A percentile compares a stretch with the other conserved stretches of the same genome.
These are phyloP conservation scores for Volvox carteri DNA, from an alignment of 163 green algal species.

Conservation along the genomic window DNA sequence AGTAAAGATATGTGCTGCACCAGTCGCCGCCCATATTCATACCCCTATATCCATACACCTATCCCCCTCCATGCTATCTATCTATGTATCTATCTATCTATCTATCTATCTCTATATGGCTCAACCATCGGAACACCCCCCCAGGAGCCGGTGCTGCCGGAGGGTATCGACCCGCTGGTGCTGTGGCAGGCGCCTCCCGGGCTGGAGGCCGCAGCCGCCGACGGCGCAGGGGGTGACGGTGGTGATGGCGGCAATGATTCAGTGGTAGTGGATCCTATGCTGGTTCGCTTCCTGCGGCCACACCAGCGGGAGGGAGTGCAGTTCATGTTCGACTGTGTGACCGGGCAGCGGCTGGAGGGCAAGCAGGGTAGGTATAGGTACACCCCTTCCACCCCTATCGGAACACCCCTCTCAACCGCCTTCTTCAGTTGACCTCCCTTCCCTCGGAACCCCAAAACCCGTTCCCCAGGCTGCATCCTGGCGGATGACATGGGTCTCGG, in stretches of 20 bases:
- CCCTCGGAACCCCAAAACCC: not conserved
- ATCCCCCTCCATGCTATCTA: too few species aligned
- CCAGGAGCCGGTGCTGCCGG: conserved; percentile 57
- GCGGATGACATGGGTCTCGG: conserved; percentile 99
- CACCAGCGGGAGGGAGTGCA: conserved; percentile 98
- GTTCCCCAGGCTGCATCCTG: conserved; percentile 92
- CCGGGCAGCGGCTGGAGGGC: conserved; percentile 80
- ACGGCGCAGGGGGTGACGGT: not conserved
- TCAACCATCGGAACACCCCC: too few species aligned
- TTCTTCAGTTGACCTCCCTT: not conserved
- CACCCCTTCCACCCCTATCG: not conserved
- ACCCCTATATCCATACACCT: too few species aligned
- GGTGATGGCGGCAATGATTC: not conserved
- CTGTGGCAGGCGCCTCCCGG: conserved; percentile 85
- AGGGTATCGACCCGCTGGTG: conserved; percentile 89
- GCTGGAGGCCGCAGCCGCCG: not conserved
- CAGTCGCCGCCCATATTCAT: too few species aligned
- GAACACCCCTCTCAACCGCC: not conserved
- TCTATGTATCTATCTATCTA: too few species aligned
- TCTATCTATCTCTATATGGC: too few species aligned
- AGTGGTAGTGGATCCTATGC: conserved; percentile 92
- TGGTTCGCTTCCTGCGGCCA: conserved; percentile 92
- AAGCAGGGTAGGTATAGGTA: conserved; percentile 68
- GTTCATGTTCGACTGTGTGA: conserved; percentile 99
- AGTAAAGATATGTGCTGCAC: too few species aligned